These are phyloP conservation scores for Coemansia guatemalensis DNA, from an alignment of 192 early-diverging fungal genomes.

Conservation along the genomic window DNA sequence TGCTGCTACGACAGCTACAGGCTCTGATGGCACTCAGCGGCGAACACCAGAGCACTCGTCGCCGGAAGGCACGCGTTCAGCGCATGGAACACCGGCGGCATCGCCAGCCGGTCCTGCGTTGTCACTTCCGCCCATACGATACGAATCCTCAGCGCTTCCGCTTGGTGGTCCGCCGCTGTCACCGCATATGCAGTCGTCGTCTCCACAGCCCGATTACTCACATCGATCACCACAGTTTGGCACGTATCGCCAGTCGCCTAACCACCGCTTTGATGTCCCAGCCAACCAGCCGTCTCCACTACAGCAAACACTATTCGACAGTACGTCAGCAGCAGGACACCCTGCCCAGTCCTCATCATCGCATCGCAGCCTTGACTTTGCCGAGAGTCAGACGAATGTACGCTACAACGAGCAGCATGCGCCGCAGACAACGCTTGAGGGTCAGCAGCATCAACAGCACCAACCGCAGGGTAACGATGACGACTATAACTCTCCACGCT, in stretches of 20 bases:
- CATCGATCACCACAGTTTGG: slow-evolving; percentile 8
- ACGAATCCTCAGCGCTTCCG: not conserved
- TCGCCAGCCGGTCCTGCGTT: not conserved
- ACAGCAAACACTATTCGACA: not conserved
- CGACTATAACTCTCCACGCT: slow-evolving; percentile 15
- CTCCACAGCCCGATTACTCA: not conserved
- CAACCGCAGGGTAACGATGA: slow-evolving; percentile 15
- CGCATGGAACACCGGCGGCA: not conserved
- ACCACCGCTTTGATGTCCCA: not conserved
- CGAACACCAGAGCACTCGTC: not conserved
- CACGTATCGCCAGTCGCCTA: slow-evolving; percentile 3
- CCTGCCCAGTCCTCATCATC: slow-evolving; percentile 3
- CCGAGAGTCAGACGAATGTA: not conserved
- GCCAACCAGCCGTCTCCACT: not conserved
- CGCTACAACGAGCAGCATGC: not conserved
- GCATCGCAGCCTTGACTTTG: slow-evolving; percentile 11
- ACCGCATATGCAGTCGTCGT: slow-evolving; percentile 9
- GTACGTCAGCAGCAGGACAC: not conserved
- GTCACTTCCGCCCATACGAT: not conserved
- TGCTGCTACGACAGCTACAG: not conserved
- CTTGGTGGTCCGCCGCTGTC: not conserved
- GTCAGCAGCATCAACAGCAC: slow-evolving; percentile 11
- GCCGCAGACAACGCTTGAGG: not conserved
- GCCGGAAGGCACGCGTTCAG: not conserved
- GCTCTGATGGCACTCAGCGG: not conserved